Base-by-base conservation (phyloP, 164 flowering plant genomes). In the Vitis amurensis region DNA sequence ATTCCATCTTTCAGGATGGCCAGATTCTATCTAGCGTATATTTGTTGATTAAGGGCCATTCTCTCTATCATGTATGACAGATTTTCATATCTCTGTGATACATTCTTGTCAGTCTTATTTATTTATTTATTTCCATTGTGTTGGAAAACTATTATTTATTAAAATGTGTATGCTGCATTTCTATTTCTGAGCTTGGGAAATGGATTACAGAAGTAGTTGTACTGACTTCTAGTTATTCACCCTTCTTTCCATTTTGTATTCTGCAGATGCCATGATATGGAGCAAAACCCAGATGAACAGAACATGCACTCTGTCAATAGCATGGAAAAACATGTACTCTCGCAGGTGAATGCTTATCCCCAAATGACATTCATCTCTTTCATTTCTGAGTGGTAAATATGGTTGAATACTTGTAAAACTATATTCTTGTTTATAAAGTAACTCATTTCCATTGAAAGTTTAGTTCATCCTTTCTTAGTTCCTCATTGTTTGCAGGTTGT, bases 201-300 rank as follows among this genome's bases (percentile, higher is more conserved):
- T 37, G 44, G 44, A 37, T 37, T 37, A 37, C 44, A 37, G 44
- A 37, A 37, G 44, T 37, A 37, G 44, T 37, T 37, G 44, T 0
- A 37, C 44, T 37, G 44, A 37, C 44, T 37, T 37, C 44, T 27
- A 59, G 30, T n/a, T 15, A 59, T 10, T 59, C 61, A 59, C 9
- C 11, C 23, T 15, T 7, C n/a, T 59, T 23, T 69, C 16, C 51
- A 15, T 59, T 14, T 67, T 1, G 31, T 62, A 10, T 69, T 23
- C 27, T 66, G 15, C 79, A 84, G 89, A 69, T 86, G 89, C 71
- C 74, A 77, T 71, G 75, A 72, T 9, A 55, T 27, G 44, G 76
- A 79, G 63, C 50, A 72, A 55, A 68, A 68, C 23, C 58, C 16
- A 11, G 31, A 29, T 29, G 66, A 59, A 27, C 60, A 13, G 29